Evolutionary conservation across 805 yeast genomes (phyloP).

Genomic region (Candida stauntonica): DNA sequence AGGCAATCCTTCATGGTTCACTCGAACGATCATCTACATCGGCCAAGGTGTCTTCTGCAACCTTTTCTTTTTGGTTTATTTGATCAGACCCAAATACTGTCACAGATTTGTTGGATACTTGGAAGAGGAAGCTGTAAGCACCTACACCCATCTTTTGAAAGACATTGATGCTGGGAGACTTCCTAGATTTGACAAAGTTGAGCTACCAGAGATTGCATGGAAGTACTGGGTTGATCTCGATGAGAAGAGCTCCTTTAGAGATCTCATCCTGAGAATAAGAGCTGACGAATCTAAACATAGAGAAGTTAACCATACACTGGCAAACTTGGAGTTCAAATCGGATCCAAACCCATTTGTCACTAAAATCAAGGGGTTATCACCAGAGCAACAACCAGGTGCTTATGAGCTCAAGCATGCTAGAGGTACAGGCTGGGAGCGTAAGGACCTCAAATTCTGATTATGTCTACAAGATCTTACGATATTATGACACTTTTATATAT

Average conservation of each 20-base stretch:
- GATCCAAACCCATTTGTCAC: slow-evolving; percentile 71
- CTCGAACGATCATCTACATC: slow-evolving; percentile 47
- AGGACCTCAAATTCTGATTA: too few species aligned
- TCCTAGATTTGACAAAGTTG: slow-evolving; percentile 40
- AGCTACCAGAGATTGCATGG: slow-evolving; percentile 56
- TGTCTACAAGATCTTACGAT: too few species aligned
- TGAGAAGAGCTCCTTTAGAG: slow-evolving; percentile 49
- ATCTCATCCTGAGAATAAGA: slow-evolving; percentile 55
- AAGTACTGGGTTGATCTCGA: slow-evolving; percentile 55
- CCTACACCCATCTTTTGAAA: slow-evolving; percentile 57
- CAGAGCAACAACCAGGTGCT: slow-evolving; percentile 11
- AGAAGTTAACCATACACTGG: slow-evolving; percentile 75
- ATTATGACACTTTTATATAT: too few species aligned
- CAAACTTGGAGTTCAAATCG: slow-evolving; percentile 49
- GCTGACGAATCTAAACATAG: slow-evolving; percentile 80
- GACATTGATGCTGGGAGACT: slow-evolving; percentile 48
- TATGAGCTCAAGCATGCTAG: too few species aligned
- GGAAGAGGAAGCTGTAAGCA: slow-evolving; percentile 72
- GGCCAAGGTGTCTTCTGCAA: slow-evolving; percentile 74
- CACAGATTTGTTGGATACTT: slow-evolving; percentile 75
- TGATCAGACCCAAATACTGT: slow-evolving; percentile 57
- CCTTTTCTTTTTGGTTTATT: slow-evolving; percentile 54
- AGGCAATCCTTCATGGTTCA: slow-evolving; percentile 57
- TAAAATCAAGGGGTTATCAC: slow-evolving; percentile 26
- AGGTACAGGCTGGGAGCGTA: too few species aligned